Conservation (phyloP, 2,329 filamentous ascomycete genomes). For the Xylariaceae sp. region DNA sequence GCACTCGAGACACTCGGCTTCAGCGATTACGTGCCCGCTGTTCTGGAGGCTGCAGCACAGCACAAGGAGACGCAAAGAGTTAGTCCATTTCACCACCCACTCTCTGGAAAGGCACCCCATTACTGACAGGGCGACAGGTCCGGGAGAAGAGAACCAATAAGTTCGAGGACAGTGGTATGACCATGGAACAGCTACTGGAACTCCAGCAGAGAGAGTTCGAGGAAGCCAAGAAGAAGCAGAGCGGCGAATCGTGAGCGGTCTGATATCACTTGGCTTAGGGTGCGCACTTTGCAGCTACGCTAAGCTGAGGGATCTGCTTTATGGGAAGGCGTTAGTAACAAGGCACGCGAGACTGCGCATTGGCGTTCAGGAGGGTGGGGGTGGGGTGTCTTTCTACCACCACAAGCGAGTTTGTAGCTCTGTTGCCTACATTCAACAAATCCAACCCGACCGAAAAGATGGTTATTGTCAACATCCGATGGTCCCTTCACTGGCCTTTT, state of each 20-base stretch:
- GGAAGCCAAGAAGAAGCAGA: constrained; percentile 31
- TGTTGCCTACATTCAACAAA: too few species aligned
- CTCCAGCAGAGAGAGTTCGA: constrained; percentile 92
- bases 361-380: too few species aligned
- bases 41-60: constrained; percentile 48
- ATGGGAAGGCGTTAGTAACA: too few species aligned
- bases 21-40: constrained; percentile 83
- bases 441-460: too few species aligned
- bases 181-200: constrained; percentile 82
- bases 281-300: neutral
- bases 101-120: neutral
- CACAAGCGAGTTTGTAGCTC: too few species aligned
- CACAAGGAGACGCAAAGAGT: constrained; percentile 95
- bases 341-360: too few species aligned
- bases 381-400: too few species aligned
- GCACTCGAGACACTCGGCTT: constrained; percentile 92
- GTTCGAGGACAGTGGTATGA: constrained; percentile 90
- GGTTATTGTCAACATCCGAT: too few species aligned
- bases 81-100: neutral
- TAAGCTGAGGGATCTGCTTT: too few species aligned
- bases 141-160: constrained; percentile 97
- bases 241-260: constrained; percentile 12
- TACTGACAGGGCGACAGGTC: constrained; percentile 52
- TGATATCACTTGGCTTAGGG: constrained; percentile 2
- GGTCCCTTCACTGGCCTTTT: too few species aligned